Base-by-base conservation (phyloP, 208 protist genomes). In the Crithidia sp. region DNA sequence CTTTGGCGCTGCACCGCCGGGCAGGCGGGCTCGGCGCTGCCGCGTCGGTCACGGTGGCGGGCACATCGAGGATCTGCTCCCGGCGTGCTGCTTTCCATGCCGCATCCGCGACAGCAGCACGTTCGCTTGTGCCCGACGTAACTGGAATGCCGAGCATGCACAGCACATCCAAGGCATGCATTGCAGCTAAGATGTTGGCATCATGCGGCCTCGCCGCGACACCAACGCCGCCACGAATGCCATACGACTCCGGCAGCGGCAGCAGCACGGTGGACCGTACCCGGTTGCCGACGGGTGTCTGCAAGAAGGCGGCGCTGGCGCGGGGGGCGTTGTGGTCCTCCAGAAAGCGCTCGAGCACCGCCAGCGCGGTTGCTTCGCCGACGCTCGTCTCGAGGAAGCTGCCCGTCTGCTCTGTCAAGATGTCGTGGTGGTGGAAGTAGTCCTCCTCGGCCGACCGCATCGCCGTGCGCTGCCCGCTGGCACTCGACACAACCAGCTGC, bases 101-200 rank as follows among this genome's bases (percentile, higher is more conserved):
- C 16, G 60, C 45, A 52, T 79, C 74, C 6, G 49, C 28, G 36
- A 44, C 4, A 12, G 47, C 62, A 13, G 41, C 44, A 54, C 19
- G 2, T 6, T n/a, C 8, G 17, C 19, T 56, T 17, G 54, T 53
- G 5, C 37, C 40, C 17, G 37, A 17, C 68, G 47, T 77, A 17
- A 75, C 70, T 0, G 71, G 67, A 10, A 94, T 56, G n/a, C 84
- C 87, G 61, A 97, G 81, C 39, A 63, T 17, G 50, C 79, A 74
- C 5, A 95, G 77, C 16, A 92, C 81, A 73, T 97, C 90, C 14
- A 97, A 76, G 0, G 93, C 90, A 72, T 97, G 93, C 88, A 95
- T 95, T 4, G 90, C 87, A 5, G 93, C 90, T 0, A 97, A 77
- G 6, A 77, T 71, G 56, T 85, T 62, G 12, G 93, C 90, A 19